These are phyloP conservation scores for Rheum nobile DNA, from an alignment of 148 eudicot species.

Conservation along the genomic window DNA sequence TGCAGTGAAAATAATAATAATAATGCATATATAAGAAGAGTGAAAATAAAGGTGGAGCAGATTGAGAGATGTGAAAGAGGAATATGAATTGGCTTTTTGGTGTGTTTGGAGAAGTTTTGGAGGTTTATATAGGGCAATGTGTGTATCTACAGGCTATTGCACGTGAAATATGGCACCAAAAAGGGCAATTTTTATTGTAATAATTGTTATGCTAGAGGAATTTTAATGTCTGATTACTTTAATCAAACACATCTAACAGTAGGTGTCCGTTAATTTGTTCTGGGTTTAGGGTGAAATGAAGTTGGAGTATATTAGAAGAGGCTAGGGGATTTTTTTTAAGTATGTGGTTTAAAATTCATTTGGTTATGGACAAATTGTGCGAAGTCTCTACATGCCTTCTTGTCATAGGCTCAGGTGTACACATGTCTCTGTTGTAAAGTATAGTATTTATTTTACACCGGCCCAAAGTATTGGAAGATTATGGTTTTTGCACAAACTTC, in stretches of 20 bases:
- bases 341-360: not conserved
- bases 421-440: not conserved
- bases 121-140: constrained; percentile 2
- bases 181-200: not conserved
- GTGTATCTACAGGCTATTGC: constrained; percentile 4
- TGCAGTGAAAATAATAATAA: not conserved
- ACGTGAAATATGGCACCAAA: constrained; percentile 7
- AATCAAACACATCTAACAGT: not conserved
- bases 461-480: not conserved
- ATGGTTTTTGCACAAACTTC: not conserved
- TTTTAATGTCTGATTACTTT: not conserved
- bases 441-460: not conserved
- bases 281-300: not conserved
- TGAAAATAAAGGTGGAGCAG: not conserved
- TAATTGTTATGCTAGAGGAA: not conserved
- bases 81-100: not conserved
- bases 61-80: not conserved
- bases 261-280: not conserved
- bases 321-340: not conserved
- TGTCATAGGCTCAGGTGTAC: not conserved
- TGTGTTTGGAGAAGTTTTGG: not conserved
- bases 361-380: not conserved
- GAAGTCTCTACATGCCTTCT: not conserved
- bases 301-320: not conserved
- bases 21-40: not conserved